Percentiles rank a stretch among this genome's conserved stretches.
These are phyloP conservation scores for Emergomyces pasteurianus DNA, from an alignment of 2,329 filamentous ascomycete species.

Conservation along the genomic window DNA sequence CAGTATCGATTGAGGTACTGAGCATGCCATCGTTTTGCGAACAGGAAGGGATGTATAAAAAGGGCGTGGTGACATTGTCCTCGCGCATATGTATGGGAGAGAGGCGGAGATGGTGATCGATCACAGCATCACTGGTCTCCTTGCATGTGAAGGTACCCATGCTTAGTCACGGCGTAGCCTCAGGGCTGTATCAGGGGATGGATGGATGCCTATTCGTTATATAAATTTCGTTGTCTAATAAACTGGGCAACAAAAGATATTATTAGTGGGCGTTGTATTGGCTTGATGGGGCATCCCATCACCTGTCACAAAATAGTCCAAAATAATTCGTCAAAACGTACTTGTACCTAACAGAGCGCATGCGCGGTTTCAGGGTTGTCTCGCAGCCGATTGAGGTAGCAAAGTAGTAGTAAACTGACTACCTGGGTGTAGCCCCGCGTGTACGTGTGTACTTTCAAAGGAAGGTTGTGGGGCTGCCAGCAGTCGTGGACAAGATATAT, in stretches of 20 bases:
- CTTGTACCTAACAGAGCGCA: not conserved
- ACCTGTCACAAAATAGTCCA: constrained; percentile 1
- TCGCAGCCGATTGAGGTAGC: not conserved
- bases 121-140: not conserved
- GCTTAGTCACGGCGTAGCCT: not conserved
- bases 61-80: constrained; percentile 3
- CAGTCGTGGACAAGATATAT: not conserved
- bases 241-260: not conserved
- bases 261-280: not conserved
- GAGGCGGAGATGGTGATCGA: not conserved
- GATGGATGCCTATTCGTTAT: not conserved
- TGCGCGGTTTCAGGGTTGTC: not conserved
- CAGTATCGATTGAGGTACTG: constrained; percentile 3
- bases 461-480: not conserved
- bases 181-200: not conserved
- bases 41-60: constrained; percentile 7
- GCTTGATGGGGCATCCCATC: not conserved
- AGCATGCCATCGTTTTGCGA: constrained; percentile 3
- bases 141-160: constrained; percentile 12
- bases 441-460: not conserved
- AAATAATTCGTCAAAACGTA: not conserved
- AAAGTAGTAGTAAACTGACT: too few species aligned
- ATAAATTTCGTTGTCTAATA: not conserved
- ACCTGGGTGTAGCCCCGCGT: not conserved
- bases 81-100: constrained; percentile 3